Percentiles rank a stretch among this genome's conserved stretches.
phyloP scores from a whole-genome alignment of 257 asterid species.

The Ilex aquifolium region DNA sequence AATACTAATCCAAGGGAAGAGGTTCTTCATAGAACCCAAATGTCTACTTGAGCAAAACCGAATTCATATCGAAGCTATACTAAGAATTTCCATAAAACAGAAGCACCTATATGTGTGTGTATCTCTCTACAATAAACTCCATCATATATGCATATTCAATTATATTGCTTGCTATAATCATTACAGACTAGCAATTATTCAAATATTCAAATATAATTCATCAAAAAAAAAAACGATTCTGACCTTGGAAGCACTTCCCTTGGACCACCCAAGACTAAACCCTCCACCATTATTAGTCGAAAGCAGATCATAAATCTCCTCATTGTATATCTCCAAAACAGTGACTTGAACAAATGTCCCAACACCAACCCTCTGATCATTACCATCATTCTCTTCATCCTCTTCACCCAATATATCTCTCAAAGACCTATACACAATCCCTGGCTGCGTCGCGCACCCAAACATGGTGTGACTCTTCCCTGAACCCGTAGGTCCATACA shows the following conservation, averaged over 20 bases:
- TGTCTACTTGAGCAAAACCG: no score
- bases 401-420: slow-evolving; percentile 71
- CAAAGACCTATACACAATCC: slow-evolving; percentile 76
- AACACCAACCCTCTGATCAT: slow-evolving; percentile 35
- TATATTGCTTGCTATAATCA: not conserved
- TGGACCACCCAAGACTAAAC: slow-evolving; percentile 70
- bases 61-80: no score
- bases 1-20: no score
- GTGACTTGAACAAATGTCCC: slow-evolving; percentile 85
- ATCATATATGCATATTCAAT: not conserved
- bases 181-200: not conserved
- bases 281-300: slow-evolving; percentile 58
- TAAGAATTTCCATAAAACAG: no score
- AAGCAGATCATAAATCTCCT: slow-evolving; percentile 80
- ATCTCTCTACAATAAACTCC: no score
- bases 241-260: slow-evolving; percentile 78
- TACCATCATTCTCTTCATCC: slow-evolving; percentile 28
- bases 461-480: slow-evolving; percentile 97
- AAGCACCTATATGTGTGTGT: no score
- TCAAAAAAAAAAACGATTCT: not conserved
- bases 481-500: slow-evolving; percentile 97
- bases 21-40: no score
- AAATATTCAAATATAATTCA: not conserved
- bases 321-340: slow-evolving; percentile 87
- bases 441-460: slow-evolving; percentile 66